phyloP scores from a whole-genome alignment of 2,329 filamentous ascomycete genomes.

The Trichothecium roseum region DNA sequence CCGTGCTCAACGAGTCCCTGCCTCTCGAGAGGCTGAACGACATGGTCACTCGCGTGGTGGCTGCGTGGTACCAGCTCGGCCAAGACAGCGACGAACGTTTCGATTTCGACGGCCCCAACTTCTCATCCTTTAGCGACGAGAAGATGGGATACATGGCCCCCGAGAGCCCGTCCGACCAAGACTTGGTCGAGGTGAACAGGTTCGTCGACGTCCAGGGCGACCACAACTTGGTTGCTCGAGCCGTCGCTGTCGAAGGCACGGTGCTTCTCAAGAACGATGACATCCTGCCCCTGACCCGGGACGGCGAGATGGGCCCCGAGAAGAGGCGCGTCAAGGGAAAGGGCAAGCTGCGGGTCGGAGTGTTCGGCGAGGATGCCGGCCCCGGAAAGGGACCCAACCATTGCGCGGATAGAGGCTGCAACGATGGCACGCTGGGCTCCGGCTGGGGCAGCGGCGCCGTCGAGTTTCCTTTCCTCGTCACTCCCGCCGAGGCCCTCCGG shows the following conservation, averaged over 20 bases:
- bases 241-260: conserved; percentile 46
- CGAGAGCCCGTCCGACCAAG: conserved; percentile 34
- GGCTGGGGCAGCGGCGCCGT: conserved; percentile 65
- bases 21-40: conserved; percentile 74
- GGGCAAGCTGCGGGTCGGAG: conserved; percentile 32
- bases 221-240: conserved; percentile 37
- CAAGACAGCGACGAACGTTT: conserved; percentile 60
- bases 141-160: conserved; percentile 40
- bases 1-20: conserved; percentile 73
- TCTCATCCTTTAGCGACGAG: conserved; percentile 61
- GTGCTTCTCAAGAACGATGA: conserved; percentile 52
- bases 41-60: conserved; percentile 79
- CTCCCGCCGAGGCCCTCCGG: conserved; percentile 52
- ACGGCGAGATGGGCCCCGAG: conserved; percentile 15
- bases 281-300: conserved; percentile 34
- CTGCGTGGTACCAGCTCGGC: conserved; percentile 80
- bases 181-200: conserved; percentile 47
- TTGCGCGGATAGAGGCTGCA: conserved; percentile 56
- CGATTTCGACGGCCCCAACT: conserved; percentile 68
- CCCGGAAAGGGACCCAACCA: conserved; percentile 49
- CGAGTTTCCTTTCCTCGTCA: conserved; percentile 57
- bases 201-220: conserved; percentile 52
- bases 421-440: conserved; percentile 59
- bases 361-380: conserved; percentile 45
- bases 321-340: conserved; percentile 12